phyloP scores from a whole-genome alignment of 352 stramenopile genomes.

The Pythium folliculosum region DNA sequence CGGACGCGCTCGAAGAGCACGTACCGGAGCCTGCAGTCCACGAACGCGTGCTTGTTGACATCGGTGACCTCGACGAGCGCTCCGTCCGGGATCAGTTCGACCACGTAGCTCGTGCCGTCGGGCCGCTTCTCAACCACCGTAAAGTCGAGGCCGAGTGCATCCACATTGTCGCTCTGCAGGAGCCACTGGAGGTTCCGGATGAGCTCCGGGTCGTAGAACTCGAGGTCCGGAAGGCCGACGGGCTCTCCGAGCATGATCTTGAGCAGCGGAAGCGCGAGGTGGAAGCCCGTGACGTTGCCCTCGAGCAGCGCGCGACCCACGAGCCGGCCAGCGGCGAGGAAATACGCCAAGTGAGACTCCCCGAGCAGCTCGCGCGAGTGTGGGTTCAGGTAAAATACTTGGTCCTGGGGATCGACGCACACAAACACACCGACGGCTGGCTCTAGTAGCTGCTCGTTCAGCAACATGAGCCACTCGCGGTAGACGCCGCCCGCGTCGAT shows the following conservation, averaged over 20 bases:
- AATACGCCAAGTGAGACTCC: conserved; percentile 65
- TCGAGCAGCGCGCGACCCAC: conserved; percentile 78
- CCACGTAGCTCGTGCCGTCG: conserved; percentile 25
- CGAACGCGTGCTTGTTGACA: conserved; percentile 93
- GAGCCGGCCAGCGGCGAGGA: conserved; percentile 50
- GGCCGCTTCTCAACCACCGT: conserved; percentile 42
- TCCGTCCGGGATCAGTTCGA: conserved; percentile 63
- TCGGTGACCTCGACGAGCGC: conserved; percentile 59
- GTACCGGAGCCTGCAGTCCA: conserved; percentile 93
- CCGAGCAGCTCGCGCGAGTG: conserved; percentile 58
- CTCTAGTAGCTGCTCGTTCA: not conserved
- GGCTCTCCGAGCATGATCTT: conserved; percentile 96
- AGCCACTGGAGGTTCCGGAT: conserved; percentile 66
- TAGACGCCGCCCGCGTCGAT: not conserved
- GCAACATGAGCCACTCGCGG: not conserved
- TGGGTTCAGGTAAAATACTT: not conserved
- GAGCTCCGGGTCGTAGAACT: conserved; percentile 66
- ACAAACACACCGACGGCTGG: not conserved
- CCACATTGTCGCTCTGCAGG: conserved; percentile 49
- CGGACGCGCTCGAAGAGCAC: conserved; percentile 91
- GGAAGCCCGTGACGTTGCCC: conserved; percentile 92
- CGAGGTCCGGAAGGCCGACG: conserved; percentile 93
- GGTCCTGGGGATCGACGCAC: not conserved
- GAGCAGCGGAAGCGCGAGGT: conserved; percentile 94
- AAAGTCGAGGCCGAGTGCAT: conserved; percentile 59